These are phyloP conservation scores for Aureococcus anophagefferens DNA, from an alignment of 108 stramenopile species.

Conservation along the genomic window DNA sequence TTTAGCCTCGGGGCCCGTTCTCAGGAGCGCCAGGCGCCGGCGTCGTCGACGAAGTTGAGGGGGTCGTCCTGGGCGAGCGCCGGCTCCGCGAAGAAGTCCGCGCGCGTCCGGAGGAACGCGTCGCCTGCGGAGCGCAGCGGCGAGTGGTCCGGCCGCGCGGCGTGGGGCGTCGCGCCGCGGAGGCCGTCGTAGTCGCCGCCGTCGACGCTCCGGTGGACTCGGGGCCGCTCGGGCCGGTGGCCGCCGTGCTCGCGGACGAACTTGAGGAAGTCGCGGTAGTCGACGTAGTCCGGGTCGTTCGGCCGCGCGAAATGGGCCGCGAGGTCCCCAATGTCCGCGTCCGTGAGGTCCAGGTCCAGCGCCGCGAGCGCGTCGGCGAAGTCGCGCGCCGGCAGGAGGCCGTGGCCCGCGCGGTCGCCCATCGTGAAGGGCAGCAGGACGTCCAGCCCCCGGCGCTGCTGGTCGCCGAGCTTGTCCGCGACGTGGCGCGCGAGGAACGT, in stretches of 20 bases:
- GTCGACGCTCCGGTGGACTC: no score
- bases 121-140: no score
- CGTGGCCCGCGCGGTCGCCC: background rate
- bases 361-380: background rate
- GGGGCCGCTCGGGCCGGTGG: no score
- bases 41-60: no score
- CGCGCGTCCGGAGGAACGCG: no score
- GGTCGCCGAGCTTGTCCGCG: background rate
- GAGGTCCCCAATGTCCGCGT: background rate
- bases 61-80: no score
- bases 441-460: background rate
- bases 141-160: no score
- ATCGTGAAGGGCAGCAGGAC: background rate
- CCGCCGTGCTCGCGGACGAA: background rate
- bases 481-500: background rate
- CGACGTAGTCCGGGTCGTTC: background rate
- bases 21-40: no score
- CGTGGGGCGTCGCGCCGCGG: no score
- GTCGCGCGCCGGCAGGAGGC: background rate
- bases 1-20: no score
- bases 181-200: no score
- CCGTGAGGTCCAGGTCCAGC: background rate
- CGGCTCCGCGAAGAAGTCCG: no score
- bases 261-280: background rate
- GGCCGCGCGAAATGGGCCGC: background rate